Percentiles rank a stretch among this genome's conserved stretches.
Conservation (phyloP, 306 rosid genomes). For the Quercus suber region DNA sequence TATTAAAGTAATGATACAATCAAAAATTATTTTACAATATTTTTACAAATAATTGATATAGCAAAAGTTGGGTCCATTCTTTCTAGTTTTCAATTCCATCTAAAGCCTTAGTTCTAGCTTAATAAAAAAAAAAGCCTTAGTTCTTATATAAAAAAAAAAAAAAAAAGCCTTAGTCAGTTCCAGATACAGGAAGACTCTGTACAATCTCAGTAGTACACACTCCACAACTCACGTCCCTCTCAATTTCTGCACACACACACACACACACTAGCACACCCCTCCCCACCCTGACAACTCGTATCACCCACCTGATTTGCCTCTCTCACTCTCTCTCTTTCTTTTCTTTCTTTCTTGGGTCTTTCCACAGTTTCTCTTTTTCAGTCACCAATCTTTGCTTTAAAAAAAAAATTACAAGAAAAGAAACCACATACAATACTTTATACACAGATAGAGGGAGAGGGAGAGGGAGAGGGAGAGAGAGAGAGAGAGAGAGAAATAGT, state of each 20-base stretch:
- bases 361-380: no score
- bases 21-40: no score
- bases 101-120: no score
- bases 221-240: slow-evolving; percentile 5
- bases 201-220: background rate
- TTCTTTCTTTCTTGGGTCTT: background rate
- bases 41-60: no score
- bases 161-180: no score
- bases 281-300: slow-evolving; percentile 37
- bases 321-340: slow-evolving; percentile 17
- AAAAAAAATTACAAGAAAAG: slow-evolving; percentile 1
- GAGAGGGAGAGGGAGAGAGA: background rate
- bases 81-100: no score
- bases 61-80: no score
- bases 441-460: background rate
- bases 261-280: background rate
- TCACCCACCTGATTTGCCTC: slow-evolving; percentile 25
- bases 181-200: background rate
- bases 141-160: no score
- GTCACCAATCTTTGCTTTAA: no score
- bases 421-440: background rate
- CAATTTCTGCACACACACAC: slow-evolving; percentile 28
- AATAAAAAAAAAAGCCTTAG: no score
- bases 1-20: no score
- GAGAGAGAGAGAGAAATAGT: background rate